Conservation (phyloP, 306 rosid genomes). For the Lathyrus tuberosus region DNA sequence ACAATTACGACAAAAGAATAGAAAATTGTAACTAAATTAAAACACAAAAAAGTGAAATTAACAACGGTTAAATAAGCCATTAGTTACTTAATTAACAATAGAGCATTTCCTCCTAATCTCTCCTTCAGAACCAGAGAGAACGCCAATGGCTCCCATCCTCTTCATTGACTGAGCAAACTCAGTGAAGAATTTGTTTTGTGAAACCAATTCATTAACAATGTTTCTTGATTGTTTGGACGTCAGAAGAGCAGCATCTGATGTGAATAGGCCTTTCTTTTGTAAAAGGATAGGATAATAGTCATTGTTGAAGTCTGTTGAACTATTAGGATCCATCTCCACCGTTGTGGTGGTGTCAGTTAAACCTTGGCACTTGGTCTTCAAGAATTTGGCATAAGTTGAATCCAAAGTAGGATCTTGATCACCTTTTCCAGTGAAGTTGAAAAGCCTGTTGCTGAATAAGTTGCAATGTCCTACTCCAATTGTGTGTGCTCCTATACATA, state of each 20-base stretch:
- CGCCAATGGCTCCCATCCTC: constrained; percentile 60
- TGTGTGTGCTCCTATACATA: constrained; percentile 55
- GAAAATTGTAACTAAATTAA: neutral
- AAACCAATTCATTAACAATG: constrained; percentile 33
- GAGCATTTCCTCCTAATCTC: constrained; percentile 70
- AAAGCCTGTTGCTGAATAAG: constrained; percentile 53
- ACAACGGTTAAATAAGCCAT: neutral
- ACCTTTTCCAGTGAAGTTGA: constrained; percentile 64
- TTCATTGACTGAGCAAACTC: constrained; percentile 54
- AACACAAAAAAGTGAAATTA: neutral
- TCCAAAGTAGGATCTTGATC: constrained; percentile 65
- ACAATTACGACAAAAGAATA: neutral
- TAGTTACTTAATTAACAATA: constrained; percentile 39
- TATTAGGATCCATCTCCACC: constrained; percentile 52
- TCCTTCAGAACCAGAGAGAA: constrained; percentile 47
- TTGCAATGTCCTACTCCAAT: constrained; percentile 59
- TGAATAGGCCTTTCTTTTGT: constrained; percentile 51
- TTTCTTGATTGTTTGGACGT: constrained; percentile 25
- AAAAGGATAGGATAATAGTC: constrained; percentile 46
- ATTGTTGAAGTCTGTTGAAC: constrained; percentile 42
- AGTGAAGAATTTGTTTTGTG: constrained; percentile 37
- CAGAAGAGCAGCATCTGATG: constrained; percentile 66
- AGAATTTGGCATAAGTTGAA: constrained; percentile 37
- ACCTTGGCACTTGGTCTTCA: constrained; percentile 42
- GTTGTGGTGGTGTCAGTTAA: constrained; percentile 40